phyloP scores from a whole-genome alignment of 176 grass and related monocot genomes.

The barley (Hordeum vulgare) region MorexV3_pseudomolecules_assembly NC_058522.1:563202597-563203096 shows the following conservation, averaged over 20 bases:
- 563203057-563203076: conserved; percentile 23
- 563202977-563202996: conserved; percentile 81
- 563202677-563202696: conserved; percentile 45
- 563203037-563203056: conserved; percentile 47
- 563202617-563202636: conserved; percentile 10
- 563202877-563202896: conserved; percentile 60
- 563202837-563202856: conserved; percentile 42
- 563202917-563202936: conserved; percentile 93
- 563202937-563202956: conserved; percentile 23
- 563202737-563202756: not conserved
- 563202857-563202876: conserved; percentile 52
- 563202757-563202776: conserved; percentile 34
- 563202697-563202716: conserved; percentile 63
- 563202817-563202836: conserved; percentile 52
- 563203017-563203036: conserved; percentile 60
- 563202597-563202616: conserved; percentile 24
- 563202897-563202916: conserved; percentile 68
- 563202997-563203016: conserved; percentile 70
- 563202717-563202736: not conserved
- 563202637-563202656: conserved; percentile 9
- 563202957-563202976: conserved; percentile 29
- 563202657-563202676: conserved; percentile 35
- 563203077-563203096: conserved; percentile 18
- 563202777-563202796: conserved; percentile 56
- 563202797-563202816: conserved; percentile 81